Conservation (phyloP, 306 rosid genomes). For the Morella rubra region DNA sequence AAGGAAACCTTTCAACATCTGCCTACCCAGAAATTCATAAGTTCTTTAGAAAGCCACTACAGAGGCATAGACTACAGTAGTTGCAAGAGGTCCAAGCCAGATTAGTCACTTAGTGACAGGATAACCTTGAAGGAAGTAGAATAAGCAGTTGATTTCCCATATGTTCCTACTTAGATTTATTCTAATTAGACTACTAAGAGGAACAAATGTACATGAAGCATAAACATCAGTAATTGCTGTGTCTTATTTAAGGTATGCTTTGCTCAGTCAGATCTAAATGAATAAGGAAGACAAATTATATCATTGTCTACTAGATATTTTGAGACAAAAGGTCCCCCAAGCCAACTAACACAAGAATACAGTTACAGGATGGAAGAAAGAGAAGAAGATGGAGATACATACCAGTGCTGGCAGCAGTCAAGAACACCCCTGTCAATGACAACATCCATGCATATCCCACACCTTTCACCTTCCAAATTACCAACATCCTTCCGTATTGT, state of each 20-base stretch:
- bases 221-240: background rate
- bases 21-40: background rate
- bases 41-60: background rate
- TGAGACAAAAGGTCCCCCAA: background rate
- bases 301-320: background rate
- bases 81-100: background rate
- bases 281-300: background rate
- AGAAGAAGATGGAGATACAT: constrained; percentile 21
- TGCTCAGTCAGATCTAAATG: too few relatives aligned
- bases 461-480: constrained; percentile 61
- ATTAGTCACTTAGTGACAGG: background rate
- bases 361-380: background rate
- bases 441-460: constrained; percentile 96
- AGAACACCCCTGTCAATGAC: constrained; percentile 88
- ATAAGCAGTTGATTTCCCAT: background rate
- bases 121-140: background rate
- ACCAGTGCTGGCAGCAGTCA: constrained; percentile 99
- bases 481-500: constrained; percentile 51
- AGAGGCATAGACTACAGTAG: background rate
- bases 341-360: background rate
- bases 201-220: background rate
- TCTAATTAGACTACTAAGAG: too few relatives aligned
- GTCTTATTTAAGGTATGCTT: background rate
- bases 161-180: background rate
- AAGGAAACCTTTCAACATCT: constrained; percentile 1